Evolutionary conservation across 164 flowering plant species (phyloP), one percentile per base, ranked within the genome.

Genomic region (Kalanchoe fedtschenkoi): DNA sequence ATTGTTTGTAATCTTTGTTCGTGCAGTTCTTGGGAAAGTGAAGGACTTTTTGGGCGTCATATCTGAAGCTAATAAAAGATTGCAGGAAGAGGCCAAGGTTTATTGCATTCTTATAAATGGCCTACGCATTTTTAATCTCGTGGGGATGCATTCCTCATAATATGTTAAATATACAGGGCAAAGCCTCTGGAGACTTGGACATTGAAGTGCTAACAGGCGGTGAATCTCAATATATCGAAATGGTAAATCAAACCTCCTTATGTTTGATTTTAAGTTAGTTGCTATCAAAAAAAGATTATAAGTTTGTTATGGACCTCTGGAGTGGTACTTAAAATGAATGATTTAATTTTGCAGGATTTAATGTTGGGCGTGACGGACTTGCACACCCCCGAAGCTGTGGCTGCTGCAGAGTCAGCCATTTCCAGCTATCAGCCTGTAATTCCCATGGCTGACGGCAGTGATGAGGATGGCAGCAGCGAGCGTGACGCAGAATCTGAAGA

Each of bases 281-380:
- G 46, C 5, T 13, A 42, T 42, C 46, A 42, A 42, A 42, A 1
- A n/a, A n/a, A n/a, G n/a, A n/a, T n/a, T n/a, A n/a, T n/a, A n/a
- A n/a, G 11, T 51, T 5, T 19, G 4, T 51, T 5, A 28, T 14
- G 9, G 28, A 13, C 5, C 17, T 42, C n/a, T 19, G 9, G 56
- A 21, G 56, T 19, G 1, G 3, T 51, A 51, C 2, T 51, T 11
- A 9, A 22, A 0, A 51, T 0, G 11, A n/a, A 26, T 47, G 30
- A n/a, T n/a, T 47, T 29, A 47, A 8, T 2, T 61, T 44, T 57
- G 47, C 72, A 91, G 97, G 95, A 91, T 70, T 72, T 91, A 75
- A 78, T 85, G 86, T 75, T 88, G 41, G 96, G 97, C 35, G 70
- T 91, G 44, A 86, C 96, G 60, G 96, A 91, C 73, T 88, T 91